phyloP scores from a whole-genome alignment of 768 basidiomycete genomes.

The Crepidotus variabilis region DNA sequence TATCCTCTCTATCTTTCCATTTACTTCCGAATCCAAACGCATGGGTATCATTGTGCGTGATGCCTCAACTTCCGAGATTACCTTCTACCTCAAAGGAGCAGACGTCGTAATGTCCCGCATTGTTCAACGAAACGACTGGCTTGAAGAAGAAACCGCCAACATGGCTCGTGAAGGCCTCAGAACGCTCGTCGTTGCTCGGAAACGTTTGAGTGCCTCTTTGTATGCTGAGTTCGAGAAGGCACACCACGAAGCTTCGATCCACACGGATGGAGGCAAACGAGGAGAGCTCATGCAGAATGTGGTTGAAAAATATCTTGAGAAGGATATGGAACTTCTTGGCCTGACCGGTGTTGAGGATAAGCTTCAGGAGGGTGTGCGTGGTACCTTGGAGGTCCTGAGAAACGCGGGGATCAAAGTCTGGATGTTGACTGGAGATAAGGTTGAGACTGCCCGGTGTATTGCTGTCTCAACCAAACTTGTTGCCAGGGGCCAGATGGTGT shows the following conservation, averaged over 20 bases:
- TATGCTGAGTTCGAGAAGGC: conserved; percentile 71
- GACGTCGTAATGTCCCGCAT: conserved; percentile 98
- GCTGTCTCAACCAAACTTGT: conserved; percentile 97
- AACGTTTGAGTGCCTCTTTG: conserved; percentile 62
- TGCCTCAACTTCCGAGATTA: conserved; percentile 66
- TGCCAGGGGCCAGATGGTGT: conserved; percentile 94
- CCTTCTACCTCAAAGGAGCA: conserved; percentile 94
- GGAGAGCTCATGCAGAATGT: conserved; percentile 70
- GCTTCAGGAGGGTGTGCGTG: conserved; percentile 94
- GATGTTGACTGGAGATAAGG: conserved; percentile 99
- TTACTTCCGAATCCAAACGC: conserved; percentile 97
- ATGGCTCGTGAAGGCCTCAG: conserved; percentile 97
- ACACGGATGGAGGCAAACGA: conserved; percentile 65
- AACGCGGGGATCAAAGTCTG: conserved; percentile 99
- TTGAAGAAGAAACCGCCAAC: conserved; percentile 97
- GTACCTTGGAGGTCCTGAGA: conserved; percentile 85
- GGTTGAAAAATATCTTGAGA: conserved; percentile 75
- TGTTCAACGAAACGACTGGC: conserved; percentile 96
- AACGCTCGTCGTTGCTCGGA: conserved; percentile 90
- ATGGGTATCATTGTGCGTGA: conserved; percentile 98
- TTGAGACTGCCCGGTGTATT: conserved; percentile 97
- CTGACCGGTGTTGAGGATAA: conserved; percentile 99
- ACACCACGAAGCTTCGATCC: conserved; percentile 77
- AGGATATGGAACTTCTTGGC: conserved; percentile 87
- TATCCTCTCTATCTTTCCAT: conserved; percentile 93